These are phyloP conservation scores for Crithidia bombi DNA, from an alignment of 208 protist genomes.

Conservation along the genomic window DNA sequence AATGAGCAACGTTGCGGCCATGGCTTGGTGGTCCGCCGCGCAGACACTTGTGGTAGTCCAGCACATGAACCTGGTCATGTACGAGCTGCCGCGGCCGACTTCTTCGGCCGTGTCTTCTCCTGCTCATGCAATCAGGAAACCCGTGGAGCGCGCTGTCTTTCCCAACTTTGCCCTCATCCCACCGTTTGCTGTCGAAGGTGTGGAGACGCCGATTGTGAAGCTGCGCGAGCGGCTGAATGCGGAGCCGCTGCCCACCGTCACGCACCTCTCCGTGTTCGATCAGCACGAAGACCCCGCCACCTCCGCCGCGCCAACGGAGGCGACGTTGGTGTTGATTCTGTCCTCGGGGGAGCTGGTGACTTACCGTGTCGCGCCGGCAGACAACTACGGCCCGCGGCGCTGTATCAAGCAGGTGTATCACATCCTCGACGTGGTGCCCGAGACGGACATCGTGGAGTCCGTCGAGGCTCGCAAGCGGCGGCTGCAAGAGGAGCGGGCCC, in stretches of 20 bases:
- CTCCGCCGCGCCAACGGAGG: slow-evolving; percentile 23
- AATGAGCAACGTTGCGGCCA: slow-evolving; percentile 44
- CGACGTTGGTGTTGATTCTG: slow-evolving; percentile 61
- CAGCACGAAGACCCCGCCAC: slow-evolving; percentile 23
- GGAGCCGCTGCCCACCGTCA: slow-evolving; percentile 55
- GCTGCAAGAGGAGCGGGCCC: slow-evolving; percentile 55
- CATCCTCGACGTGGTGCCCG: slow-evolving; percentile 72
- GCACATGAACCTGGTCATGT: slow-evolving; percentile 48
- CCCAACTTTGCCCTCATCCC: slow-evolving; percentile 66
- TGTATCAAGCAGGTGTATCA: slow-evolving; percentile 79
- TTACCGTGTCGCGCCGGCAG: slow-evolving; percentile 53
- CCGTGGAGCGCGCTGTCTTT: slow-evolving; percentile 22
- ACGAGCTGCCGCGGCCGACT: slow-evolving; percentile 16
- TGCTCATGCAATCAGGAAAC: neutral
- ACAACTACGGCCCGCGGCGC: slow-evolving; percentile 51
- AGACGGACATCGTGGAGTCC: slow-evolving; percentile 76
- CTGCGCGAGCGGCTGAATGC: slow-evolving; percentile 39
- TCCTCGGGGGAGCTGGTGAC: slow-evolving; percentile 78
- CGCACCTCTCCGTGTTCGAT: slow-evolving; percentile 62
- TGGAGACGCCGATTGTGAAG: slow-evolving; percentile 33
- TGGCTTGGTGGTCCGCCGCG: slow-evolving; percentile 40
- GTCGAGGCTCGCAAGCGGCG: slow-evolving; percentile 78
- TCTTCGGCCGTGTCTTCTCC: slow-evolving; percentile 12
- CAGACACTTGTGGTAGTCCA: slow-evolving; percentile 43
- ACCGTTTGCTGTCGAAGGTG: slow-evolving; percentile 41